These are phyloP conservation scores for Vaccinium corymbosum DNA, from an alignment of 148 eudicot species.

Conservation along the genomic window DNA sequence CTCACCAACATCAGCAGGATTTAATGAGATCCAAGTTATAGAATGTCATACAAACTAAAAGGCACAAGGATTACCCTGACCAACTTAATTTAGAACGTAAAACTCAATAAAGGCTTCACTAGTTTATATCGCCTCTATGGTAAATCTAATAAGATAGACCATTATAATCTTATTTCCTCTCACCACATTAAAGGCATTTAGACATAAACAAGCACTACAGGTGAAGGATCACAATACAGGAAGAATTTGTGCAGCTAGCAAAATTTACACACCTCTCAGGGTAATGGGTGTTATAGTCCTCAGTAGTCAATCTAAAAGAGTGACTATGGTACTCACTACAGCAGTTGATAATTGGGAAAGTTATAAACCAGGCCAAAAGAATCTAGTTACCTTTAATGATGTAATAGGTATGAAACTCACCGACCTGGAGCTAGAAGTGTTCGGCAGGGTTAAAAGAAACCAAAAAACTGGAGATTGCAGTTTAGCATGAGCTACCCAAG, in stretches of 20 bases:
- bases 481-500: not conserved
- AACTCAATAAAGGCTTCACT: not conserved
- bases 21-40: slow-evolving; percentile 8
- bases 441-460: not conserved
- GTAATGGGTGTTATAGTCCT: not conserved
- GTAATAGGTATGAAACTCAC: not conserved
- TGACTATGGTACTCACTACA: not conserved
- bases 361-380: not conserved
- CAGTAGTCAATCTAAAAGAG: not conserved
- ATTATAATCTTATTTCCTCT: not conserved
- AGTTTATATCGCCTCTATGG: not conserved
- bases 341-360: not conserved
- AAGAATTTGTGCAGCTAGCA: not conserved
- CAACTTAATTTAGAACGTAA: not conserved
- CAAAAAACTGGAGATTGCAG: not conserved
- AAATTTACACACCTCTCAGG: not conserved
- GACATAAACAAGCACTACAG: not conserved
- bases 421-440: not conserved
- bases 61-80: not conserved
- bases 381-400: not conserved
- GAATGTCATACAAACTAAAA: not conserved
- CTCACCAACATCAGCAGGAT: not conserved
- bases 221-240: not conserved
- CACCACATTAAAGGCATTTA: not conserved
- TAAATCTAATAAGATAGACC: not conserved